phyloP scores from a whole-genome alignment of 495 filamentous ascomycete genomes.

The Entonaema liquescens region DNA sequence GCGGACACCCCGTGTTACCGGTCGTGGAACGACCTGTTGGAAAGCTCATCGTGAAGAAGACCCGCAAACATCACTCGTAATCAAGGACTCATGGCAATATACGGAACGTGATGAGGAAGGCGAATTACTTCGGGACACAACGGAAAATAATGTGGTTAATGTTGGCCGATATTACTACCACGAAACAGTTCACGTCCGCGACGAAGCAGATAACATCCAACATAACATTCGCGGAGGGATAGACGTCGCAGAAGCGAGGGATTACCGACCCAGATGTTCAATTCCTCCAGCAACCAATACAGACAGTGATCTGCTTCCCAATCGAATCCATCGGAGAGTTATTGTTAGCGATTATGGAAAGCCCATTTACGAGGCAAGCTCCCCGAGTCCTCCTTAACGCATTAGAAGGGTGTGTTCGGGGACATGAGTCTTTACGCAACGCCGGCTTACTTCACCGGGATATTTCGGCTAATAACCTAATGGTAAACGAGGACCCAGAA shows the following conservation, averaged over 20 bases:
- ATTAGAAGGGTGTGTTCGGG: conserved; percentile 50
- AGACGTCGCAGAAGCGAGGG: background rate
- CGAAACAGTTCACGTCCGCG: conserved; percentile 51
- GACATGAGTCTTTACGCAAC: conserved; percentile 44
- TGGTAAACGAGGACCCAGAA: conserved; percentile 47
- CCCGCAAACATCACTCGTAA: background rate
- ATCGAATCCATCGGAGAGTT: conserved; percentile 54
- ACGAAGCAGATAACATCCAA: conserved; percentile 48
- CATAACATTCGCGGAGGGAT: background rate
- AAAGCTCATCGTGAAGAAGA: background rate
- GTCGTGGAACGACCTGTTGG: background rate
- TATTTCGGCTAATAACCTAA: conserved; percentile 52
- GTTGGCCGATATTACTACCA: conserved; percentile 56
- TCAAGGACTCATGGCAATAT: background rate
- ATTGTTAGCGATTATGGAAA: conserved; percentile 52
- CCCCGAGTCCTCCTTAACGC: conserved; percentile 49
- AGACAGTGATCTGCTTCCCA: background rate
- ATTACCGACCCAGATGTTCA: background rate
- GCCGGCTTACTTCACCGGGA: conserved; percentile 48
- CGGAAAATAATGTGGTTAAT: conserved; percentile 19
- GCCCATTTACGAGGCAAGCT: conserved; percentile 53
- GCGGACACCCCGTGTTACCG: background rate
- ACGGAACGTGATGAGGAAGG: background rate
- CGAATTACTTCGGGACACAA: background rate
- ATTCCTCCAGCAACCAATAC: background rate